A percentile compares a stretch with the other conserved stretches of the same genome.
Evolutionary conservation across 2,329 filamentous ascomycete species (phyloP).

Genomic region (Microdochium bolleyi): DNA sequence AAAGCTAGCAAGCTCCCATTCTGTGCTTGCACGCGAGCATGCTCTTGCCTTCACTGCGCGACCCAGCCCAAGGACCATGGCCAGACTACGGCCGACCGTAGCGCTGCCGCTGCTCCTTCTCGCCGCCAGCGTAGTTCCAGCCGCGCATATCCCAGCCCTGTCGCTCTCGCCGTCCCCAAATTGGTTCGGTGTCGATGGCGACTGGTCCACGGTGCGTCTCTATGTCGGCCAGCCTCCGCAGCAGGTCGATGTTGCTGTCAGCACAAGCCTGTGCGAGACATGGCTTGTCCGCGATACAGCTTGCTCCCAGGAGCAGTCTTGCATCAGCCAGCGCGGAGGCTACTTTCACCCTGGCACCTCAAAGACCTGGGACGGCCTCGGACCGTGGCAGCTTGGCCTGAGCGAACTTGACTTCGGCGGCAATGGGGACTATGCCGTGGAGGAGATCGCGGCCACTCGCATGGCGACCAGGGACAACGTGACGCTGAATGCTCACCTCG

Average conservation of each 20-base stretch:
- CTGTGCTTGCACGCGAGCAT: not conserved
- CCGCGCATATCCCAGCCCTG: not conserved
- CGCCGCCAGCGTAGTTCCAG: not conserved
- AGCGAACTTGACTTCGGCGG: slow-evolving; percentile 48
- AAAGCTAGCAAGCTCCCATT: not conserved
- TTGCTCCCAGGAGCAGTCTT: slow-evolving; percentile 44
- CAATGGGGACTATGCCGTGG: slow-evolving; percentile 58
- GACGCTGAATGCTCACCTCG: slow-evolving; percentile 34
- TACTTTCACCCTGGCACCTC: slow-evolving; percentile 48
- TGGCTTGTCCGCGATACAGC: slow-evolving; percentile 58
- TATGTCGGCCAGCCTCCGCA: slow-evolving; percentile 37
- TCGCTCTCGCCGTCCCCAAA: not conserved
- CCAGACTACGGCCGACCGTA: not conserved
- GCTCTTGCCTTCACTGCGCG: not conserved
- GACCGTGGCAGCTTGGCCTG: slow-evolving; percentile 52
- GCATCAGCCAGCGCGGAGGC: slow-evolving; percentile 48
- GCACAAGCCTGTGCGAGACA: slow-evolving; percentile 62
- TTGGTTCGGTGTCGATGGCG: slow-evolving; percentile 44
- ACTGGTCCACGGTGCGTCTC: slow-evolving; percentile 64
- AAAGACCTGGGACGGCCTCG: slow-evolving; percentile 48
- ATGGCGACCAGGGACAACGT: slow-evolving; percentile 26
- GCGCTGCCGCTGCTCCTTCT: not conserved
- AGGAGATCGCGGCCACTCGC: slow-evolving; percentile 34
- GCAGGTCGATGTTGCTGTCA: slow-evolving; percentile 49
- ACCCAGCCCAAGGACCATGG: not conserved